Base-by-base conservation (phyloP, 2,329 filamentous ascomycete genomes). In the Huntiella savannae region DNA sequence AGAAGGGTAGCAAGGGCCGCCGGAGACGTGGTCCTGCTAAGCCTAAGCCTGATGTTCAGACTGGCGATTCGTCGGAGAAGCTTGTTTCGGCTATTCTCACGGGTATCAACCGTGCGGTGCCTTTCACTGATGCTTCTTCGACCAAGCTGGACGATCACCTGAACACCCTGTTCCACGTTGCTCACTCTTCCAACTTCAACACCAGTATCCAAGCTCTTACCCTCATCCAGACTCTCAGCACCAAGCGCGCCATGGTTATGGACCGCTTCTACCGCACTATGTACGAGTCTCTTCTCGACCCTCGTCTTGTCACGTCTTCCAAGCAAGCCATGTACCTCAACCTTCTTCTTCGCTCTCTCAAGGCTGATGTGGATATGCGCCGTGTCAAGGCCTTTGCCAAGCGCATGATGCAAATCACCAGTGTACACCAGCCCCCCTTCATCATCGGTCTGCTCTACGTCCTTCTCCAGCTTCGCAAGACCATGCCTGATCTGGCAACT, bases 101-200 rank as follows among this genome's bases (percentile, higher is more conserved):
- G 10, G 91, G 91, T 54, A 85, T 98, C 53, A 98, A 98, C 61
- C 82, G 91, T 54, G 87, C 91, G 6, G 87, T 94, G 54, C 91
- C 92, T 1, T 98, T 95, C 60, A 82, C 86, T 8, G 79, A 80
- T 52, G 77, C 82, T 1, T 83, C 91, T 56, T 15, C 33, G 22
- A 48, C 37, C 52, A 82, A 77, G 17, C 75, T 96, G 53, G 83
- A 92, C 56, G 77, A 79, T 49, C 88, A 98, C 57, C 74, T 98
- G 48, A 82, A 96, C 58, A 95, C 88, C 3, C 71, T 98, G 19
- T 98, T 95, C 71, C 79, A 77, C 55, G 91, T 98, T 56, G 93
- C 91, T 0, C 91, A 98, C 62, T 96, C 88, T 1, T 85, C 88
- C 48, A 98, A 98, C 62, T 96, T 98, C 71, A 98, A 96, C 64